Percentiles rank a stretch among this genome's conserved stretches.
Evolutionary conservation across 495 filamentous ascomycete genomes (phyloP).

Genomic region (Staphylotrichum tortipilum): DNA sequence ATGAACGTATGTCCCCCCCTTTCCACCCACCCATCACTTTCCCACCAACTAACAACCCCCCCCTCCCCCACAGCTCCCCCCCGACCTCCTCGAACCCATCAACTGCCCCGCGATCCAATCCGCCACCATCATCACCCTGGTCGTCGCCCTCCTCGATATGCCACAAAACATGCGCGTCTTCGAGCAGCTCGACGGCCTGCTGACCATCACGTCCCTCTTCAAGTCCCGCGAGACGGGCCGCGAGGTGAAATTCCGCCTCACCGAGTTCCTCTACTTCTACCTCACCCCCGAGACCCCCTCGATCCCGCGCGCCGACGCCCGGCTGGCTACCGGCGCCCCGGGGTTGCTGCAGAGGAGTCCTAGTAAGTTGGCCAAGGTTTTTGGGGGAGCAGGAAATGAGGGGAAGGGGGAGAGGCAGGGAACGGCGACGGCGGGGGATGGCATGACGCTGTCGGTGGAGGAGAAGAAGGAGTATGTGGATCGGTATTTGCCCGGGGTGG

Average conservation of each 20-base stretch:
- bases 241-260: conserved; percentile 83
- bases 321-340: conserved; percentile 20
- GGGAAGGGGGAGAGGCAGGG: conserved; percentile 18
- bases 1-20: conserved; percentile 62
- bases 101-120: conserved; percentile 90
- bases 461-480: conserved; percentile 82
- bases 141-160: conserved; percentile 73
- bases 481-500: conserved; percentile 67
- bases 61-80: conserved; percentile 51
- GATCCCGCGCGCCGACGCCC: conserved; percentile 34
- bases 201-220: conserved; percentile 90
- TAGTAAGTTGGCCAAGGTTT: conserved; percentile 55
- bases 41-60: neutral
- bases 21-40: neutral
- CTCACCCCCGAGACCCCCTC: conserved; percentile 82
- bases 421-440: conserved; percentile 23
- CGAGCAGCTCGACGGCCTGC: conserved; percentile 82
- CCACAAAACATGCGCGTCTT: conserved; percentile 85
- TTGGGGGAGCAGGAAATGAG: conserved; percentile 23
- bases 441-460: conserved; percentile 59
- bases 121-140: conserved; percentile 77
- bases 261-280: conserved; percentile 97
- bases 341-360: conserved; percentile 58
- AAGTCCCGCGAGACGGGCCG: conserved; percentile 71
- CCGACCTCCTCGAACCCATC: conserved; percentile 88